These are phyloP conservation scores for Phytophthora cryptogea DNA, from an alignment of 352 stramenopile species.

Conservation along the genomic window DNA sequence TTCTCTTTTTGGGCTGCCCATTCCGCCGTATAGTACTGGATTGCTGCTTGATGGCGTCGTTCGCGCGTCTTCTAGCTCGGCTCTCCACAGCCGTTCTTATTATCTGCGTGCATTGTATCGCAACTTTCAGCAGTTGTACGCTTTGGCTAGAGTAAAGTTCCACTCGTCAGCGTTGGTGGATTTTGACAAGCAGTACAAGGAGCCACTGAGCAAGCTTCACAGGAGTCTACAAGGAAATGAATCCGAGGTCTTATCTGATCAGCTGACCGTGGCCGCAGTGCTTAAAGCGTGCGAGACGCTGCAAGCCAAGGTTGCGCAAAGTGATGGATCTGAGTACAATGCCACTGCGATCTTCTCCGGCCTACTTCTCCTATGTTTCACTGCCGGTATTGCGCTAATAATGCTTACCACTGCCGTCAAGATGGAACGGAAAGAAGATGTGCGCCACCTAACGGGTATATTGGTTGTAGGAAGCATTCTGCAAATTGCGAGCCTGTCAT, in stretches of 20 bases:
- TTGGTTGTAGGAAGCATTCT: slow-evolving; percentile 30
- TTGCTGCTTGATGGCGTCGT: slow-evolving; percentile 70
- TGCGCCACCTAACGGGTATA: slow-evolving; percentile 6
- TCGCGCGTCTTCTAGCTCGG: slow-evolving; percentile 23
- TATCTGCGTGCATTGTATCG: slow-evolving; percentile 45
- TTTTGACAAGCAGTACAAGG: slow-evolving; percentile 40
- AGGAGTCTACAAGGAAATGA: slow-evolving; percentile 9
- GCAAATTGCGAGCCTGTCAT: slow-evolving; percentile 71
- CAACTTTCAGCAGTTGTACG: slow-evolving; percentile 69
- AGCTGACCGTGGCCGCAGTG: slow-evolving; percentile 19
- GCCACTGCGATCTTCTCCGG: slow-evolving; percentile 38
- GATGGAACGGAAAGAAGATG: slow-evolving; percentile 1
- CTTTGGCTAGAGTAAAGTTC: slow-evolving; percentile 57
- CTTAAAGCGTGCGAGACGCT: slow-evolving; percentile 47
- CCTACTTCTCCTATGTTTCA: slow-evolving; percentile 42
- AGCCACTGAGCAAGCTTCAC: slow-evolving; percentile 24
- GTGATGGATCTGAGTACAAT: slow-evolving; percentile 84
- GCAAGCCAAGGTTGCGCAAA: slow-evolving; percentile 56
- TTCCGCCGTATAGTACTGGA: slow-evolving; percentile 70
- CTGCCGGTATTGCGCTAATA: slow-evolving; percentile 16
- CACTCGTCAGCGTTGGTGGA: slow-evolving; percentile 22
- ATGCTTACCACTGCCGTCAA: slow-evolving; percentile 16
- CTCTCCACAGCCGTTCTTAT: slow-evolving; percentile 2
- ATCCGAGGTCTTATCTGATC: slow-evolving; percentile 1
- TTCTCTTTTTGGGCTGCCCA: slow-evolving; percentile 67